A percentile compares a stretch with the other conserved stretches of the same genome.
Evolutionary conservation across 495 filamentous ascomycete genomes (phyloP).

Genomic region (Neurospora terricola): DNA sequence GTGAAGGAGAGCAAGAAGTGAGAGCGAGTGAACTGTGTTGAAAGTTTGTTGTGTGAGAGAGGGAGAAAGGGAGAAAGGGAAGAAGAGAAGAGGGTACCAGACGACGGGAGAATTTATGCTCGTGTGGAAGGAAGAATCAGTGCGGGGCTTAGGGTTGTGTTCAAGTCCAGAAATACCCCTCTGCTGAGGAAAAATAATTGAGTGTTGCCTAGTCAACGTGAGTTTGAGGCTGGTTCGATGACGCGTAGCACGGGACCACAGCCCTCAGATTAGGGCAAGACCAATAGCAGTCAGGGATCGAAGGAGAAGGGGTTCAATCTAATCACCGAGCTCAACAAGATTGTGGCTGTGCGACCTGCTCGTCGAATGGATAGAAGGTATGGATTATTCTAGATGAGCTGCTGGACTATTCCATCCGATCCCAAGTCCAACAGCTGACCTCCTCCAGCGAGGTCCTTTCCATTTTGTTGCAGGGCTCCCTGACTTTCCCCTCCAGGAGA

Average conservation of each 20-base stretch:
- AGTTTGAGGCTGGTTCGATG: background rate
- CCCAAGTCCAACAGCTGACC: background rate
- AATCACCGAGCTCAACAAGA: background rate
- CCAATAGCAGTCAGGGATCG: background rate
- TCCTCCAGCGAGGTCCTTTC: background rate
- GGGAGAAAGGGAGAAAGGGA: background rate
- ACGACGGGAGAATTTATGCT: background rate
- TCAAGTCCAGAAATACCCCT: background rate
- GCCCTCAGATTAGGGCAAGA: background rate
- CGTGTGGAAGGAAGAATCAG: background rate
- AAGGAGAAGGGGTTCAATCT: background rate
- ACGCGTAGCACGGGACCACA: background rate
- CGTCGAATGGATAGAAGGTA: background rate
- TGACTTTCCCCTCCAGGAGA: background rate
- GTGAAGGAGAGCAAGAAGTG: background rate
- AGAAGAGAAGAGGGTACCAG: background rate
- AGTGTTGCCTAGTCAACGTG: background rate
- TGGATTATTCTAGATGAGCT: background rate
- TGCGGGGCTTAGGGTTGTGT: background rate
- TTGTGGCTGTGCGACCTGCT: background rate
- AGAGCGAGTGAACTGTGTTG: background rate
- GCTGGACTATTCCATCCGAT: background rate
- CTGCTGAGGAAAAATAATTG: background rate
- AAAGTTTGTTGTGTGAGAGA: background rate
- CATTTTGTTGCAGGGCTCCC: background rate